Percentiles rank a stretch among this genome's conserved stretches.
These are phyloP conservation scores for Globisporangium carolinianum DNA, from an alignment of 352 stramenopile species.

Conservation along the genomic window DNA sequence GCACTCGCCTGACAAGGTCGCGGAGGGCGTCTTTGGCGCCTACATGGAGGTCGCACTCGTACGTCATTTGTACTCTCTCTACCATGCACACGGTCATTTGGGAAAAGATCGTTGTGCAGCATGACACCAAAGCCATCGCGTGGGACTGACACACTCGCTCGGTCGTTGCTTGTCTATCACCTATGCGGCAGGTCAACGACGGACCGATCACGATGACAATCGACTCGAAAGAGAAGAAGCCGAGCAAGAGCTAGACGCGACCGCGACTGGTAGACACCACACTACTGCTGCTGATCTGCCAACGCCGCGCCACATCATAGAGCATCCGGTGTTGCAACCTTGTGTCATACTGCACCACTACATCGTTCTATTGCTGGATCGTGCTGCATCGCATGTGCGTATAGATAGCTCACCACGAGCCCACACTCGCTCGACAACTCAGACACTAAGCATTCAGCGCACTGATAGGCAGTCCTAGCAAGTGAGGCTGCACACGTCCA, in stretches of 20 bases:
- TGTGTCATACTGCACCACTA: too few relatives aligned
- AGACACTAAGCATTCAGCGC: too few relatives aligned
- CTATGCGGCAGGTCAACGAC: constrained; percentile 52
- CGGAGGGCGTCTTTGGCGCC: constrained; percentile 71
- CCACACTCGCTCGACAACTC: too few relatives aligned
- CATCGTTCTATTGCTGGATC: too few relatives aligned
- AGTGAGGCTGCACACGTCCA: too few relatives aligned
- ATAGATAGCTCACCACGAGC: too few relatives aligned
- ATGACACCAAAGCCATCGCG: neutral
- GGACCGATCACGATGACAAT: constrained; percentile 80
- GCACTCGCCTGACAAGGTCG: constrained; percentile 59
- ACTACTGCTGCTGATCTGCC: too few relatives aligned
- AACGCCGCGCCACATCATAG: neutral
- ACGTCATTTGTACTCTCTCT: constrained; percentile 5
- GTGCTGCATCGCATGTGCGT: too few relatives aligned
- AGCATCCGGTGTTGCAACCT: neutral
- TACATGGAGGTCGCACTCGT: constrained; percentile 87
- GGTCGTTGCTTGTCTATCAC: neutral
- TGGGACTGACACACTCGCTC: neutral
- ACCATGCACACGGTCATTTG: neutral
- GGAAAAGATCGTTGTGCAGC: too few relatives aligned
- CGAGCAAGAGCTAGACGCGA: constrained; percentile 1
- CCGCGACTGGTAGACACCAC: too few relatives aligned
- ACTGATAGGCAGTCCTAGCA: too few relatives aligned
- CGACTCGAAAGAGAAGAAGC: constrained; percentile 61